Evolutionary conservation across 495 filamentous ascomycete genomes (phyloP), one percentile per base, ranked within the genome.

Genomic region (Hypoxylon perforatum): DNA sequence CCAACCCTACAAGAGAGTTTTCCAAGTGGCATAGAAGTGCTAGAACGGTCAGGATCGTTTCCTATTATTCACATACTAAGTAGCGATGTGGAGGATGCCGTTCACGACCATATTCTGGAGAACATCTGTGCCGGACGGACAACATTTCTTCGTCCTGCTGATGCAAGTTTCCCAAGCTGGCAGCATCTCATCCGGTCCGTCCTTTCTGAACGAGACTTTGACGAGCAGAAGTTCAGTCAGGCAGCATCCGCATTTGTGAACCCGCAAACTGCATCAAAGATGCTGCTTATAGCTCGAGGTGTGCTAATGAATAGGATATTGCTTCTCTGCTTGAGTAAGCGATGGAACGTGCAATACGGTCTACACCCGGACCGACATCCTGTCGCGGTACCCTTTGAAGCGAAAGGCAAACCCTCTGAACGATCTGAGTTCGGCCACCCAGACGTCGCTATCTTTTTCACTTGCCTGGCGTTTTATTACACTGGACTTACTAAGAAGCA

Each of bases 401-500:
- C 83, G 2, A 86, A 86, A 60, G 83, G 82, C 0, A 78, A 78
- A 4, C 83, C 83, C 1, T 80, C 77, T n/a, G 77, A 81, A 7
- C 72, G 78, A 33, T 78, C 82, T 6, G 83, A 86, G 61, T 86
- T 73, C 61, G 82, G 84, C 15, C 83, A 87, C 62, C 83, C 84
- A 3, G 84, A 87, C 66, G 83, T 85, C 4, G 77, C 82, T 8
- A 86, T 86, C 18, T 30, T 85, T 0, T 81, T 85, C 18, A 86
- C 84, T 0, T 84, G 80, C 39, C 65, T 87, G 1, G 72, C 80
- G 0, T 86, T 85, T 64, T 87, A 85, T 64, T 86, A 85, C 49
- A 67, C 73, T 12, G 82, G 84, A 6, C 49, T 87, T 0, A 75
- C 50, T 22, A 9, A 67, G 15, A 39, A 55, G 10, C 81, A 85